Conservation (phyloP, 2,329 filamentous ascomycete species). For the Leptographium radiaticola region DNA sequence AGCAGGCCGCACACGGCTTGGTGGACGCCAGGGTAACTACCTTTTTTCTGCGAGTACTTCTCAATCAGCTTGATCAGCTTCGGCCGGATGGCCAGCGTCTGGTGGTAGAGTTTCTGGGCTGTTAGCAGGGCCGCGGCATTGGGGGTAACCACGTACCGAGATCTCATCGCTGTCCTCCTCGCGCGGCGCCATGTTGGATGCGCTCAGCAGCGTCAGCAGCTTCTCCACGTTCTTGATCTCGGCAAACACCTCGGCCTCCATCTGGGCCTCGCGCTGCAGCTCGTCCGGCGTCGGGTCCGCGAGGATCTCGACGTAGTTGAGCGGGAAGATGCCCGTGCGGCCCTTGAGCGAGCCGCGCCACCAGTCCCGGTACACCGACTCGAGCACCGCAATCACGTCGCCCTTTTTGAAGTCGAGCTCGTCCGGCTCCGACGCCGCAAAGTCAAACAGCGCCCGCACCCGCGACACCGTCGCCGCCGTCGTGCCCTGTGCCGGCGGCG, state of each 20-base stretch:
- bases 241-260: slow-evolving; percentile 63
- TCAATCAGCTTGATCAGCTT: slow-evolving; percentile 97
- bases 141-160: slow-evolving; percentile 41
- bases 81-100: slow-evolving; percentile 83
- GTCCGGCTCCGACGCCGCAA: slow-evolving; percentile 82
- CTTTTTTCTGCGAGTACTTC: slow-evolving; percentile 98
- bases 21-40: slow-evolving; percentile 27
- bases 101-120: slow-evolving; percentile 65
- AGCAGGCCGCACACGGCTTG: slow-evolving; percentile 2
- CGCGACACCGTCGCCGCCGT: slow-evolving; percentile 93
- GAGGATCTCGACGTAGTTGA: slow-evolving; percentile 98
- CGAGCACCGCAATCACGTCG: slow-evolving; percentile 91
- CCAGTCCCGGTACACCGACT: slow-evolving; percentile 99
- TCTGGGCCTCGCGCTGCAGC: slow-evolving; percentile 86
- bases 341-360: slow-evolving; percentile 93
- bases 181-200: slow-evolving; percentile 64
- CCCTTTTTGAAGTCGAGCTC: slow-evolving; percentile 95
- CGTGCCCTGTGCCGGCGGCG: slow-evolving; percentile 42
- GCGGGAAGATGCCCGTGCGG: slow-evolving; percentile 91
- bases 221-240: slow-evolving; percentile 54
- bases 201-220: slow-evolving; percentile 79
- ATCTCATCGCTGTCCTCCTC: slow-evolving; percentile 97
- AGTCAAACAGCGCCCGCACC: slow-evolving; percentile 88
- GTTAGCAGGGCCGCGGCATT: neutral
- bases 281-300: slow-evolving; percentile 90